Conservation (phyloP, 148 eudicot species). For the Rhododendron mucronatum region DNA sequence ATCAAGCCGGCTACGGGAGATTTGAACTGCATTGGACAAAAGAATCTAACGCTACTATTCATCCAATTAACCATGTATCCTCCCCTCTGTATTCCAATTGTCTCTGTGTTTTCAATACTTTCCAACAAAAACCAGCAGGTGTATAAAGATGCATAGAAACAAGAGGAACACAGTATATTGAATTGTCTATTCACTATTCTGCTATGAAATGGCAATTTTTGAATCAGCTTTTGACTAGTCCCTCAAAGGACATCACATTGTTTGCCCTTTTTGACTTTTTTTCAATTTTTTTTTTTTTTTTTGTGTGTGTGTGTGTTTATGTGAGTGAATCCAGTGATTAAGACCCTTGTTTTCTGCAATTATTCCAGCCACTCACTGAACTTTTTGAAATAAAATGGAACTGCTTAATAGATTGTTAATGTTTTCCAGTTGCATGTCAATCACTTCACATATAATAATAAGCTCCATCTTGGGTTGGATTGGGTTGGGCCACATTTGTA, state of each 20-base stretch:
- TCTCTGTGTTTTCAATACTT: neutral
- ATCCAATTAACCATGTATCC: neutral
- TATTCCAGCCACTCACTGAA: neutral
- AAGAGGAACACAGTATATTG: neutral
- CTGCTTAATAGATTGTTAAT: neutral
- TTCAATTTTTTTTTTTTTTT: neutral
- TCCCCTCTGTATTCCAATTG: neutral
- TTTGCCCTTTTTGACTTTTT: neutral
- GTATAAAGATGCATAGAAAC: neutral
- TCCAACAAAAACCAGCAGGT: neutral
- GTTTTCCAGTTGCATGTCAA: neutral
- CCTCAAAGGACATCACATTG: neutral
- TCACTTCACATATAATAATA: neutral
- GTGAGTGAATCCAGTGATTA: neutral
- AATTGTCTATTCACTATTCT: neutral
- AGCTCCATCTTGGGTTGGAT: neutral
- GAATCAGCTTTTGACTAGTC: constrained; percentile 1
- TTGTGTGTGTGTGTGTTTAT: neutral
- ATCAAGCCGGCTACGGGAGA: too few species aligned
- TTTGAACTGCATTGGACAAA: neutral
- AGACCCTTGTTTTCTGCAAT: constrained; percentile 10
- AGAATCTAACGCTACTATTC: neutral
- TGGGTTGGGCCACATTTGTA: neutral
- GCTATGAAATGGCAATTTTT: neutral
- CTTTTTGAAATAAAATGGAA: neutral